Evolutionary conservation across 2,329 filamentous ascomycete genomes (phyloP), one percentile per base, ranked within the genome.

Genomic region (Aureobasidium zeae): DNA sequence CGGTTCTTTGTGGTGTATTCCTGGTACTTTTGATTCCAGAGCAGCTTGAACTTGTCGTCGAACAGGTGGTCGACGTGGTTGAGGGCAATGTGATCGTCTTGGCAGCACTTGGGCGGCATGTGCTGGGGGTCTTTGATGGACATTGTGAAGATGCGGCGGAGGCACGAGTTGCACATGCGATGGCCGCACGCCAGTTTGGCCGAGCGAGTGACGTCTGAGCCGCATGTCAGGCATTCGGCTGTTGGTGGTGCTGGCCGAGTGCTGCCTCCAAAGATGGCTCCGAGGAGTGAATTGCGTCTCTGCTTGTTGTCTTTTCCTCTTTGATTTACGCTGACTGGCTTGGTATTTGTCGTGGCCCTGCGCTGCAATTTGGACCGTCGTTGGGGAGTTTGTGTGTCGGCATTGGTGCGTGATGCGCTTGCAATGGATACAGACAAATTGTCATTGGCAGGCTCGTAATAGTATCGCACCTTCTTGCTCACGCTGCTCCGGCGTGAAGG

Each of bases 81-180:
- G 5, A 87, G 65, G 0, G 82, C 77, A 46, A 94, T 93, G 52
- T 77, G 74, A 10, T 86, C 76, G 15, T 73, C 56, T 3, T 76
- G 81, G 62, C 86, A 94, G 63, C 86, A 94, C 57, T 72, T 76
- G 0, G 87, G 87, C 13, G 87, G 86, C 85, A 94, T 93, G 52
- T 86, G 79, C 48, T 79, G 74, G 1, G 83, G 79, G 57, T 93
- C 84, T 30, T 72, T 79, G 49, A 88, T 70, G 9, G 86, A 91
- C 48, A 86, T 71, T 43, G 72, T 77, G 63, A 93, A 94, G 46
- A 77, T 73, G 37, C 78, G 76, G 60, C 78, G 81, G 29, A 94
- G 68, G 60, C 87, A 94, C 6, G 71, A 60, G 51, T 83, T 72
- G 62, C 87, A 94, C 81, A 89, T 87, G 49, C 78, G 76, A 61